Percentiles rank a stretch among this genome's conserved stretches.
These are phyloP conservation scores for Avena eriantha DNA, from an alignment of 176 grass and related monocot genomes.

Conservation along the genomic window DNA sequence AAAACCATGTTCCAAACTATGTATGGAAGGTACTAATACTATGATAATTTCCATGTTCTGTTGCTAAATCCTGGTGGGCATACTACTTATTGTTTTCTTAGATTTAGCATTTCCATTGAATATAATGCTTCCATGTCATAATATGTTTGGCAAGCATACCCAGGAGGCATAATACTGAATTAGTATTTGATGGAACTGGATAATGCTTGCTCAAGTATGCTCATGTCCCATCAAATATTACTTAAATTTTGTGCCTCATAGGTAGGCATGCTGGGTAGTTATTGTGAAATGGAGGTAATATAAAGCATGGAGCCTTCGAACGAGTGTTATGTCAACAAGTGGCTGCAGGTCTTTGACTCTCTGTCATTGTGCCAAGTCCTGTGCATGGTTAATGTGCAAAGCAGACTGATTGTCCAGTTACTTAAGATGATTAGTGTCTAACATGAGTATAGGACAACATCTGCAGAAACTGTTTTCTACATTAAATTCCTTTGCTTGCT, in stretches of 20 bases:
- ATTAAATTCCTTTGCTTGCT: neutral
- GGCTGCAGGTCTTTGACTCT: neutral
- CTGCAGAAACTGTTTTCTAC: slow-evolving; percentile 9
- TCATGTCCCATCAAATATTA: too few species aligned
- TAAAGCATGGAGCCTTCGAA: too few species aligned
- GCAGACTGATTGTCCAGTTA: slow-evolving; percentile 35
- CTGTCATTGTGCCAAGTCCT: neutral
- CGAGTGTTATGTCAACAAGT: neutral
- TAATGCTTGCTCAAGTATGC: too few species aligned
- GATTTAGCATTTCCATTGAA: neutral
- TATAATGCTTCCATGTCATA: neutral
- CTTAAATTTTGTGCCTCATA: too few species aligned
- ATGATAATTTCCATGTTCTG: too few species aligned
- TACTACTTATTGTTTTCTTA: slow-evolving; percentile 1
- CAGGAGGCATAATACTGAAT: neutral
- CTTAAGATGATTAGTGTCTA: slow-evolving; percentile 10
- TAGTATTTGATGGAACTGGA: neutral
- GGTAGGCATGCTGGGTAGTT: too few species aligned
- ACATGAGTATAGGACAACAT: neutral
- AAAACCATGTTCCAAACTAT: slow-evolving; percentile 81
- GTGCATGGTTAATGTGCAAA: slow-evolving; percentile 15
- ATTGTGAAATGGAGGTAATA: too few species aligned
- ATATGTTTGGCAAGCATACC: neutral
- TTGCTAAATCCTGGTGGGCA: neutral
- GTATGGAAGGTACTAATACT: slow-evolving; percentile 82